phyloP scores from a whole-genome alignment of 73 alveolate genomes.

The Urostyla sp. region DNA sequence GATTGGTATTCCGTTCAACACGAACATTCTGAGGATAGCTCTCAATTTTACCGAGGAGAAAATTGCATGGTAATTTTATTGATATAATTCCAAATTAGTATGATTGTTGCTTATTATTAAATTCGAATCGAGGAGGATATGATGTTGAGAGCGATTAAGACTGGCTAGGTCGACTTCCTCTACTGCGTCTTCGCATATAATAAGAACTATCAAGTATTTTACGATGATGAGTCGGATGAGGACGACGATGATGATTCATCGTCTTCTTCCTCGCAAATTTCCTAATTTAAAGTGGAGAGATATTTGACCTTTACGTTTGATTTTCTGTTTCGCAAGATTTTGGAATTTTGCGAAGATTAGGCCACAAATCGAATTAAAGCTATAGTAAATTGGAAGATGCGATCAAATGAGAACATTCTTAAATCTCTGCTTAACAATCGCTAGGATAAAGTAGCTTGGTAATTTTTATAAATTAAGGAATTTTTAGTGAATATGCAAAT shows the following conservation, averaged over 20 bases:
- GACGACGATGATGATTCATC: neutral
- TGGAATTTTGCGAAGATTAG: constrained; percentile 35
- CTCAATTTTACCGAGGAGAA: constrained; percentile 50
- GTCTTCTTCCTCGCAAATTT: constrained; percentile 6
- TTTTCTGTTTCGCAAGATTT: constrained; percentile 21
- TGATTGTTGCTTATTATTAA: constrained; percentile 53
- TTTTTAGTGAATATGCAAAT: constrained; percentile 18
- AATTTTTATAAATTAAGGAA: neutral
- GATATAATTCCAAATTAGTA: neutral
- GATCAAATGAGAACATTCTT: constrained; percentile 30
- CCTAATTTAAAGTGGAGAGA: neutral
- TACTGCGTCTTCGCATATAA: constrained; percentile 53
- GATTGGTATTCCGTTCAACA: constrained; percentile 46
- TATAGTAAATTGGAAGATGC: constrained; percentile 40
- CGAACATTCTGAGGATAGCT: constrained; percentile 59
- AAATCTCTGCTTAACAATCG: neutral
- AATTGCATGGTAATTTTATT: constrained; percentile 47
- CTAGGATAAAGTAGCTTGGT: constrained; percentile 22
- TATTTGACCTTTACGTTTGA: constrained; percentile 40
- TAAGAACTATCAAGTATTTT: constrained; percentile 44
- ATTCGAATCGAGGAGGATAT: constrained; percentile 35
- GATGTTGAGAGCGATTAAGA: constrained; percentile 56
- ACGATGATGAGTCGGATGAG: neutral
- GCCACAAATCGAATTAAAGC: constrained; percentile 26
- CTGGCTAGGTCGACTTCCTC: constrained; percentile 46